Percentiles rank a stretch among this genome's conserved stretches.
These are phyloP conservation scores for Barbatosphaeria neglecta DNA, from an alignment of 495 filamentous ascomycete genomes.

Conservation along the genomic window DNA sequence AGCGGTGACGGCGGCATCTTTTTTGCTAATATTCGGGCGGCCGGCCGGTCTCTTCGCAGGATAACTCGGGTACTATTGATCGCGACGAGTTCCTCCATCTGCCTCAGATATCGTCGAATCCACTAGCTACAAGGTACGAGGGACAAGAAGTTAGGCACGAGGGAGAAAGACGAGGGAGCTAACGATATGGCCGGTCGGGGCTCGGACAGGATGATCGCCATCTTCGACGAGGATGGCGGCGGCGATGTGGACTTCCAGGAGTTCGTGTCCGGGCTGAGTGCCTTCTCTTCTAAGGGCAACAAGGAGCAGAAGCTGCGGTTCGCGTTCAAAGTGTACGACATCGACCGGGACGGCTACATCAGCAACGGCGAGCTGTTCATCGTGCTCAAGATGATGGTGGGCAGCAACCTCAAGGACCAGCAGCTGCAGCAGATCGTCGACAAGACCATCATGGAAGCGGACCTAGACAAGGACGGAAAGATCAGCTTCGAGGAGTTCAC, in stretches of 20 bases:
- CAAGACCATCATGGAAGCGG: constrained; percentile 99
- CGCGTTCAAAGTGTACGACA: constrained; percentile 99
- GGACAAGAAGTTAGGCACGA: neutral
- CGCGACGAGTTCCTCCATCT: constrained; percentile 96
- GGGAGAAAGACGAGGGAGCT: constrained; percentile 1
- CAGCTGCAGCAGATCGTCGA: constrained; percentile 97
- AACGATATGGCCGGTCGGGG: neutral
- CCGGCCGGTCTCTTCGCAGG: constrained; percentile 37
- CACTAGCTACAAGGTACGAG: constrained; percentile 74
- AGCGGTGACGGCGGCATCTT: no score
- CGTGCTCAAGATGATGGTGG: constrained; percentile 99
- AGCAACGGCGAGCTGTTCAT: constrained; percentile 99
- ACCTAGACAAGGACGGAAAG: constrained; percentile 89
- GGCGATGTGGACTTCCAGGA: constrained; percentile 98
- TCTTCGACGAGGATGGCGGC: constrained; percentile 98
- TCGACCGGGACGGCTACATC: constrained; percentile 97
- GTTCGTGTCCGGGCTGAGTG: constrained; percentile 90
- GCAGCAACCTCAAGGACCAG: constrained; percentile 97
- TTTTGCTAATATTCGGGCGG: neutral
- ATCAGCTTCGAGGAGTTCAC: constrained; percentile 99
- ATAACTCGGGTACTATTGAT: constrained; percentile 95
- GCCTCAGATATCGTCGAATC: constrained; percentile 95
- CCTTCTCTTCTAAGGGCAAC: constrained; percentile 95
- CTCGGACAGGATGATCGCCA: constrained; percentile 82
- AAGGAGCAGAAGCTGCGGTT: constrained; percentile 98